Conservation (phyloP, 345 rosid species). For the Populus alba region DNA sequence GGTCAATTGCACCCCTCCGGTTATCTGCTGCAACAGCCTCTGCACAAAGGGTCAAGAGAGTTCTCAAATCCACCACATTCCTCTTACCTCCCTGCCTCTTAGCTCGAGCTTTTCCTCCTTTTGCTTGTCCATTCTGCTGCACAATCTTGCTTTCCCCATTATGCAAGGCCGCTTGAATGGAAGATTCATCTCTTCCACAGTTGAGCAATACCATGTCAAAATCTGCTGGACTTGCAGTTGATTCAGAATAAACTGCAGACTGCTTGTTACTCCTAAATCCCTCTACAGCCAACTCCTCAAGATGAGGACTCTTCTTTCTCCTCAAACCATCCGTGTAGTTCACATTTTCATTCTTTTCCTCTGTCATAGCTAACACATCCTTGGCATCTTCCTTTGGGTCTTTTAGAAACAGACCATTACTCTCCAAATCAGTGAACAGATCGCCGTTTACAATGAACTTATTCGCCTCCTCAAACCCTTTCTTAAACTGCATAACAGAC, state of each 20-base stretch:
- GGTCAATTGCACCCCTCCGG: constrained; percentile 28
- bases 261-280: constrained; percentile 36
- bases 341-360: constrained; percentile 21
- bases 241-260: constrained; percentile 19
- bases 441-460: constrained; percentile 48
- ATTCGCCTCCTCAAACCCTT: constrained; percentile 59
- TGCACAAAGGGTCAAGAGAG: constrained; percentile 41
- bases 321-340: constrained; percentile 7
- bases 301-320: constrained; percentile 30
- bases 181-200: constrained; percentile 17
- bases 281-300: constrained; percentile 11
- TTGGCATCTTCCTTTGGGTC: constrained; percentile 30
- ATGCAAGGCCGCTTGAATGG: constrained; percentile 22
- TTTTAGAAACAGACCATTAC: constrained; percentile 23
- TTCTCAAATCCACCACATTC: constrained; percentile 42
- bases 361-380: constrained; percentile 12
- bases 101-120: constrained; percentile 27
- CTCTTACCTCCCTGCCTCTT: constrained; percentile 28
- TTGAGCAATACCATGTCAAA: constrained; percentile 25
- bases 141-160: constrained; percentile 4
- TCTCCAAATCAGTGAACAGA: constrained; percentile 29
- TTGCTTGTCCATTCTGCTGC: constrained; percentile 19
- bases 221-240: constrained; percentile 24
- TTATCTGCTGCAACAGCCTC: constrained; percentile 38
- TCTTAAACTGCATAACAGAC: constrained; percentile 53